These are phyloP conservation scores for Symmetrospora coprosmae DNA, from an alignment of 768 basidiomycete species.

Conservation along the genomic window DNA sequence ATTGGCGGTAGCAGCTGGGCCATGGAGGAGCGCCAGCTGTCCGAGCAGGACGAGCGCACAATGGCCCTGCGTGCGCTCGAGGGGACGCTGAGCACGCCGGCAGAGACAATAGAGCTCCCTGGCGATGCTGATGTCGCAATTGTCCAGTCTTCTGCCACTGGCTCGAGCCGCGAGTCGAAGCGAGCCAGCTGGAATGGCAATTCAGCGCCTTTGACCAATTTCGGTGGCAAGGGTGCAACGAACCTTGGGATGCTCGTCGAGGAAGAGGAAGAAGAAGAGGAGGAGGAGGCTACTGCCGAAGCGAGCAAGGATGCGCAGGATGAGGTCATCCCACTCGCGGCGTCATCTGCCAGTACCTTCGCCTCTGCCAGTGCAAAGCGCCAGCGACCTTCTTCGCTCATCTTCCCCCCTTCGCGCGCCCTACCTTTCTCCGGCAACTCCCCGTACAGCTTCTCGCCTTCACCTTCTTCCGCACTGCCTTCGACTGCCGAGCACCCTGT, in stretches of 20 bases:
- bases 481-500: not conserved
- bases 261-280: slow-evolving; percentile 72
- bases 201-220: not conserved
- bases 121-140: not conserved
- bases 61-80: slow-evolving; percentile 75
- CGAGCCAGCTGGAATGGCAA: not conserved
- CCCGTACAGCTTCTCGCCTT: not conserved
- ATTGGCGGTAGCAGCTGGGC: not conserved
- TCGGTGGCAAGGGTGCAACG: slow-evolving; percentile 27
- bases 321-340: not conserved
- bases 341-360: not conserved
- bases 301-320: not conserved
- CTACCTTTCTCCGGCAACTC: not conserved
- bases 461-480: not conserved
- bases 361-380: not conserved
- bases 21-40: slow-evolving; percentile 48
- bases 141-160: slow-evolving; percentile 23
- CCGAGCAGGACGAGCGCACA: slow-evolving; percentile 60
- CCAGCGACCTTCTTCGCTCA: not conserved
- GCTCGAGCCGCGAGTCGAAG: not conserved
- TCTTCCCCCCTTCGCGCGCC: not conserved
- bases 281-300: slow-evolving; percentile 16
- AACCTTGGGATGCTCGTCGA: slow-evolving; percentile 51
- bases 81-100: slow-evolving; percentile 50
- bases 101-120: slow-evolving; percentile 21